phyloP scores from a whole-genome alignment of 2,329 filamentous ascomycete genomes.

The Aspergillus sclerotialis region DNA sequence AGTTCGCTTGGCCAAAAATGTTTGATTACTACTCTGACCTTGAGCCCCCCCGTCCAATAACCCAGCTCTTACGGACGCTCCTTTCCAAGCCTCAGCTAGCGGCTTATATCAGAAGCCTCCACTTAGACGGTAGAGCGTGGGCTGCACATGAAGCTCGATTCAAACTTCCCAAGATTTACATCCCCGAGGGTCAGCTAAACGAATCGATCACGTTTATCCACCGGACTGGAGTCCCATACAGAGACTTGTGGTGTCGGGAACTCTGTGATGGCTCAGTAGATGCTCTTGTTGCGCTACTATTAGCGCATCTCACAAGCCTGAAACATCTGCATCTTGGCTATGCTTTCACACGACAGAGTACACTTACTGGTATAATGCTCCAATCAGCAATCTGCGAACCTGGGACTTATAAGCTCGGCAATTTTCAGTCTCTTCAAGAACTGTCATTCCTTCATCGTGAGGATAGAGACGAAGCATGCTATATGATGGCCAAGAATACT shows the following conservation, averaged over 20 bases:
- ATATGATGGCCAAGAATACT: constrained; percentile 7
- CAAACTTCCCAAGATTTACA: constrained; percentile 1
- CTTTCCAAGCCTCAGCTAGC: constrained; percentile 11
- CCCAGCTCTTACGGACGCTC: constrained; percentile 10
- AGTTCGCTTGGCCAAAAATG: constrained; percentile 10
- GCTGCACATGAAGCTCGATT: background rate
- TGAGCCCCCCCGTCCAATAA: constrained; percentile 10
- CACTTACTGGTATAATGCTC: constrained; percentile 8
- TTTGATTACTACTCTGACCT: no score
- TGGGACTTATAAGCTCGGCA: background rate
- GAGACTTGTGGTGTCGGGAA: constrained; percentile 9
- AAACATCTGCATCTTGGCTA: constrained; percentile 8
- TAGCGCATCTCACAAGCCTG: constrained; percentile 11
- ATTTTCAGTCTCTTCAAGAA: constrained; percentile 4
- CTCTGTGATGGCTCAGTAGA: constrained; percentile 9
- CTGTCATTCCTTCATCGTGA: background rate
- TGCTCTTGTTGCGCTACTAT: constrained; percentile 13
- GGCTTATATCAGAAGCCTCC: constrained; percentile 7
- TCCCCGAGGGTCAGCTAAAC: constrained; percentile 4
- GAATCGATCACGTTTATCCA: constrained; percentile 4
- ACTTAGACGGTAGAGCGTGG: constrained; percentile 4
- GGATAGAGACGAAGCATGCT: background rate
- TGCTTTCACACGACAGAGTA: constrained; percentile 6
- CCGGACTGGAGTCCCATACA: constrained; percentile 3
- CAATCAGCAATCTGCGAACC: constrained; percentile 6